A percentile compares a stretch with the other conserved stretches of the same genome.
Conservation (phyloP, 805 yeast species). For the Saccharomycopsis guyanensis region DNA sequence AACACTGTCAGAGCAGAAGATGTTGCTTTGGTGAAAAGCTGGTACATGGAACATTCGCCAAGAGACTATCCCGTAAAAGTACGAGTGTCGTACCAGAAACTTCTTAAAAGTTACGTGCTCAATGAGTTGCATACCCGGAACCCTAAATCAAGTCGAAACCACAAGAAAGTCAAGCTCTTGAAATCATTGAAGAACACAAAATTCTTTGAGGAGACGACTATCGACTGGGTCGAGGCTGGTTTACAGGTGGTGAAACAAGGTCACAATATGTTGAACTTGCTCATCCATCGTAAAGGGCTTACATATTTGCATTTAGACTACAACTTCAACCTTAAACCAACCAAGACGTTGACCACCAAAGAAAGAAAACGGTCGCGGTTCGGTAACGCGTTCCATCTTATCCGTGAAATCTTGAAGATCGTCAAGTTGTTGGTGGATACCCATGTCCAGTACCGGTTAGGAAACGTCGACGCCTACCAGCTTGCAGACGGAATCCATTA, state of each 20-base stretch:
- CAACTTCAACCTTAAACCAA: conserved; percentile 92
- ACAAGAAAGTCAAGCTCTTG: conserved; percentile 50
- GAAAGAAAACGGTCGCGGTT: conserved; percentile 93
- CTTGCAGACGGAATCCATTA: conserved; percentile 92
- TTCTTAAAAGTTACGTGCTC: conserved; percentile 67
- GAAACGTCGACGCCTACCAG: conserved; percentile 88
- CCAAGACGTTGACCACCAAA: conserved; percentile 91
- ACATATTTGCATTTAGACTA: conserved; percentile 92
- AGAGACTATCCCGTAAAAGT: conserved; percentile 63
- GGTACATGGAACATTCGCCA: conserved; percentile 69
- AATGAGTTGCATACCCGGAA: conserved; percentile 52
- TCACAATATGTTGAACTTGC: conserved; percentile 80
- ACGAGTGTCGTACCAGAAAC: conserved; percentile 79
- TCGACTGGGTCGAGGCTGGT: conserved; percentile 99
- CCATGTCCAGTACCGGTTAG: conserved; percentile 84
- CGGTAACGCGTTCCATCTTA: conserved; percentile 92
- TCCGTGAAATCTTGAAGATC: conserved; percentile 82
- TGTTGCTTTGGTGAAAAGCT: conserved; percentile 71
- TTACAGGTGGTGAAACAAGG: conserved; percentile 91
- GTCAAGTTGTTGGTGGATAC: conserved; percentile 85
- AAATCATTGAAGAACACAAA: conserved; percentile 68
- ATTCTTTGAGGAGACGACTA: conserved; percentile 81
- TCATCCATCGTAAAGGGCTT: conserved; percentile 85
- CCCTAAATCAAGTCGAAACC: conserved; percentile 30
- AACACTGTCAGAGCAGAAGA: conserved; percentile 77